Percentiles rank a stretch among this genome's conserved stretches.
These are phyloP conservation scores for Colletotrichum sp. DNA, from an alignment of 2,329 filamentous ascomycete genomes.

Conservation along the genomic window DNA sequence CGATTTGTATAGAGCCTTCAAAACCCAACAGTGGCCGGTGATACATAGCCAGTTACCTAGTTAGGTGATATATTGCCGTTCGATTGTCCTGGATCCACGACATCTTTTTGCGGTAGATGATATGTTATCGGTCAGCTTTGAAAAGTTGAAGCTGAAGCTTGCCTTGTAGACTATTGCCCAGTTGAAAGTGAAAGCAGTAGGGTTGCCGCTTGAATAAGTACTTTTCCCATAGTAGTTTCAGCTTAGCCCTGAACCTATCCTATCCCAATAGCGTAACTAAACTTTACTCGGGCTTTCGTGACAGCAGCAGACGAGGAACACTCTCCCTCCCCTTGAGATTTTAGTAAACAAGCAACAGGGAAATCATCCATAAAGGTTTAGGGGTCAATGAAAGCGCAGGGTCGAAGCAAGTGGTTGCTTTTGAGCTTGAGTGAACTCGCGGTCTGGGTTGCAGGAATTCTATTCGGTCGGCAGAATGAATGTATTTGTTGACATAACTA, in stretches of 20 bases:
- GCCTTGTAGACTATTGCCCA: neutral
- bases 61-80: neutral
- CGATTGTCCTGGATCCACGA: neutral
- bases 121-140: neutral
- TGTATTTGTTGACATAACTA: neutral
- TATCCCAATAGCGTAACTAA: neutral
- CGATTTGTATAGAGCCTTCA: neutral
- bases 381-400: neutral
- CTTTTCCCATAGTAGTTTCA: neutral
- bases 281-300: neutral
- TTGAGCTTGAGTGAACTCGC: neutral
- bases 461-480: neutral
- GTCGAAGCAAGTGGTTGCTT: neutral
- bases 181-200: neutral
- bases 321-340: neutral
- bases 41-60: neutral
- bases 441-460: neutral
- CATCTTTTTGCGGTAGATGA: neutral
- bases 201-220: neutral
- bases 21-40: neutral
- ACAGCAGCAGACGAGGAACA: neutral
- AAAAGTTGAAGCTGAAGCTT: neutral
- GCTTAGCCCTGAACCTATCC: neutral
- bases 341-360: neutral
- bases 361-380: neutral